phyloP scores from a whole-genome alignment of 768 basidiomycete species.

The Tylopilus sp. region DNA sequence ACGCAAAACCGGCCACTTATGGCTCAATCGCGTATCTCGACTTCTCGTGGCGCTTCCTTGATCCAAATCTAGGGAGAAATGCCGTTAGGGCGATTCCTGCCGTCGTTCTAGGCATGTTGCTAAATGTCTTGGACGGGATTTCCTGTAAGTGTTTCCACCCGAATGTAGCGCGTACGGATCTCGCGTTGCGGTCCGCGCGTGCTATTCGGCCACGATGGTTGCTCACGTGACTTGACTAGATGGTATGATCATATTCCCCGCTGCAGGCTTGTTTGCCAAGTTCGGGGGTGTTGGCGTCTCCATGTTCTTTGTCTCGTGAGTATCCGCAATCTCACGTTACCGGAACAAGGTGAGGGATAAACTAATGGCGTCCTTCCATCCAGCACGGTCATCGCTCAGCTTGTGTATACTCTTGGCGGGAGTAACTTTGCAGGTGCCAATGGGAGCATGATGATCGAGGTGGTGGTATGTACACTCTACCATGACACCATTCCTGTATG shows the following conservation, averaged over 20 bases:
- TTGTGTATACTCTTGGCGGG: conserved; percentile 82
- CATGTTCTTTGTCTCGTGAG: conserved; percentile 88
- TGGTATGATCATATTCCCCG: conserved; percentile 96
- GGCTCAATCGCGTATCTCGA: conserved; percentile 8
- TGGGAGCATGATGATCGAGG: conserved; percentile 98
- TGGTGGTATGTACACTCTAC: conserved; percentile 60
- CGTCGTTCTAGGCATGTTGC: conserved; percentile 74
- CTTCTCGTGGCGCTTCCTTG: conserved; percentile 7
- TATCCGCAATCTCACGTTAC: too few species aligned
- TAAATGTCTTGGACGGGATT: conserved; percentile 93
- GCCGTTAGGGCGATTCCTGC: conserved; percentile 62
- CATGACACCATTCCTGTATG: not conserved
- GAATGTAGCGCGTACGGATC: not conserved
- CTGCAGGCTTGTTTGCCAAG: conserved; percentile 70
- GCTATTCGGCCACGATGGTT: not conserved
- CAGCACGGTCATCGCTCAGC: conserved; percentile 74
- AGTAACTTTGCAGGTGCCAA: conserved; percentile 88
- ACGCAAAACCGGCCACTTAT: conserved; percentile 7
- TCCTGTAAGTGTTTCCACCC: conserved; percentile 56
- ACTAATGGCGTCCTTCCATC: conserved; percentile 1
- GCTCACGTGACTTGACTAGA: conserved; percentile 41
- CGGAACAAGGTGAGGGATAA: not conserved
- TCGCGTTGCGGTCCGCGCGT: conserved; percentile 1
- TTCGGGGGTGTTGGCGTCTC: conserved; percentile 90
- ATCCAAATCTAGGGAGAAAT: conserved; percentile 17